Evolutionary conservation across 148 eudicot genomes (phyloP).

Genomic region (Beta vulgaris): DNA sequence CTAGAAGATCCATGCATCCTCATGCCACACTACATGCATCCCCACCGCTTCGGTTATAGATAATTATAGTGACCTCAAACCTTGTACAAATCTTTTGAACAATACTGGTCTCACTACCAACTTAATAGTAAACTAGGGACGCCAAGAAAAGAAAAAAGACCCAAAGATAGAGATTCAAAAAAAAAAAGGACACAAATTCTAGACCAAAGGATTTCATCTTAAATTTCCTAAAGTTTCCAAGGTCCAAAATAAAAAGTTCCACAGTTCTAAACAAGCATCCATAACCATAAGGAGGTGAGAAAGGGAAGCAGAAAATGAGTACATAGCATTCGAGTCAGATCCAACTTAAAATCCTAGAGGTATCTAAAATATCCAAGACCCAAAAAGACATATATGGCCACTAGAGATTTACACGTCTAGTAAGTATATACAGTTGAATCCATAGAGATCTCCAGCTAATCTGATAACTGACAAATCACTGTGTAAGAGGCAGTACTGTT

Average conservation of each 20-base stretch:
- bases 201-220: neutral
- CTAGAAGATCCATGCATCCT: too few relatives aligned
- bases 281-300: neutral
- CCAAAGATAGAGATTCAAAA: too few relatives aligned
- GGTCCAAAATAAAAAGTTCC: neutral
- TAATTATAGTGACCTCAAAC: neutral
- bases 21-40: neutral
- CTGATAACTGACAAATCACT: conserved; percentile 7
- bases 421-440: neutral
- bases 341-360: neutral
- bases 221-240: neutral
- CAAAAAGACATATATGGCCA: neutral
- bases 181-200: neutral
- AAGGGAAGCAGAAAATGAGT: neutral
- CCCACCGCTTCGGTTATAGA: neutral
- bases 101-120: neutral
- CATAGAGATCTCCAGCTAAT: neutral
- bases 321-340: neutral
- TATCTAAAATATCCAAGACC: conserved; percentile 5
- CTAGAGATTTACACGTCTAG: neutral
- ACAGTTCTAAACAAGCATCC: neutral
- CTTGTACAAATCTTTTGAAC: neutral
- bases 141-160: neutral
- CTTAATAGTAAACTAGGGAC: neutral
- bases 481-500: neutral